Conservation (phyloP, 805 yeast species). For the Candida ponderosae region DNA sequence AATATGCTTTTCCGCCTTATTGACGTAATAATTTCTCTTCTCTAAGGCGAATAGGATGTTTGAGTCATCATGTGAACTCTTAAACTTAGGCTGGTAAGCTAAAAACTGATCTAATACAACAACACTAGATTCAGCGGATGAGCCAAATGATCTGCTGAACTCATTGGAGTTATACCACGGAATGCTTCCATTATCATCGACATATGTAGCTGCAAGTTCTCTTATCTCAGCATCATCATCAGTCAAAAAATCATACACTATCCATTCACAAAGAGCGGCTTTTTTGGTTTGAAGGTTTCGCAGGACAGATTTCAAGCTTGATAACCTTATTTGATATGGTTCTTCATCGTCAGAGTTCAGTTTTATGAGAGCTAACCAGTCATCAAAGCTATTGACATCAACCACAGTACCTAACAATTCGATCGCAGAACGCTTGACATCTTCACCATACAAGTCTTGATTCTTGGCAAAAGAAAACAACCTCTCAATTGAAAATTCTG, state of each 20-base stretch:
- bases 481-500: constrained; percentile 16
- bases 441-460: constrained; percentile 32
- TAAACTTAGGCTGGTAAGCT: constrained; percentile 10
- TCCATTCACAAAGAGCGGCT: constrained; percentile 14
- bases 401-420: constrained; percentile 44
- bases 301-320: constrained; percentile 36
- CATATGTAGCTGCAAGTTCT: constrained; percentile 32
- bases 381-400: constrained; percentile 19
- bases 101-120: constrained; percentile 10
- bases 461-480: constrained; percentile 22
- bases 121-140: constrained; percentile 1
- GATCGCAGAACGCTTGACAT: constrained; percentile 37
- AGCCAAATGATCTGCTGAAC: constrained; percentile 13
- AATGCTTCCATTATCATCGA: constrained; percentile 27
- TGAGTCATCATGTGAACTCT: constrained; percentile 11
- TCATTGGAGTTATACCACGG: constrained; percentile 25
- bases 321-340: constrained; percentile 36
- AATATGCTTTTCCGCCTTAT: constrained; percentile 28
- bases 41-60: constrained; percentile 57
- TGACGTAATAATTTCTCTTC: constrained; percentile 57
- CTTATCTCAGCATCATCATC: constrained; percentile 70
- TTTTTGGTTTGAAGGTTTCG: constrained; percentile 15
- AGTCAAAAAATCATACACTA: constrained; percentile 31
- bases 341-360: constrained; percentile 31
- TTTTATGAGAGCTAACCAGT: constrained; percentile 25